Percentiles rank a stretch among this genome's conserved stretches.
These are phyloP conservation scores for Leishmania mexicana DNA, from an alignment of 208 protist genomes.

Conservation along the genomic window DNA sequence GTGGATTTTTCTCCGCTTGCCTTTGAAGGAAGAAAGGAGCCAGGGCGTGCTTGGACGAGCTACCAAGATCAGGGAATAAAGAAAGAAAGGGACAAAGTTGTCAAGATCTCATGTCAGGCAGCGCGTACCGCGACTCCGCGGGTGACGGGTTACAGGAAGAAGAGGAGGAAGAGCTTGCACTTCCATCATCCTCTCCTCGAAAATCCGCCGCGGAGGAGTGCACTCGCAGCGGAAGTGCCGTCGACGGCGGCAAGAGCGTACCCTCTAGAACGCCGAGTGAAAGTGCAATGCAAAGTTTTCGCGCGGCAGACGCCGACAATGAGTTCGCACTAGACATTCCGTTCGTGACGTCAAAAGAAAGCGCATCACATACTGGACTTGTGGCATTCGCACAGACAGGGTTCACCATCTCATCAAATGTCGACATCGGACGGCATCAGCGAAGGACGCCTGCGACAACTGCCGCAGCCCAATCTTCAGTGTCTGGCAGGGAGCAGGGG, in stretches of 20 bases:
- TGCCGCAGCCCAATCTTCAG: not conserved
- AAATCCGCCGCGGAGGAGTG: not conserved
- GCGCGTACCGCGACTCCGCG: not conserved
- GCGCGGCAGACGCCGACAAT: conserved; percentile 31
- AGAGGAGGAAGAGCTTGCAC: conserved; percentile 40
- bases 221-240: not conserved
- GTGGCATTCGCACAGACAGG: not conserved
- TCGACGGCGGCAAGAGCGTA: not conserved
- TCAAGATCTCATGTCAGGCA: conserved; percentile 3
- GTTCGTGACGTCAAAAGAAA: conserved; percentile 39
- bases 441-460: not conserved
- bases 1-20: not conserved
- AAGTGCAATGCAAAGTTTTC: not conserved
- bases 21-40: not conserved
- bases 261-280: not conserved
- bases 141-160: conserved; percentile 36
- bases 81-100: not conserved
- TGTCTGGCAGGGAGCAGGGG: not conserved
- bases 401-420: conserved; percentile 1
- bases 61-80: not conserved
- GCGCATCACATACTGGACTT: not conserved
- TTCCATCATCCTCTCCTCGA: conserved; percentile 4
- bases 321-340: conserved; percentile 45
- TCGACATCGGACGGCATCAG: not conserved
- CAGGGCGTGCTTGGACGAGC: not conserved